phyloP scores from a whole-genome alignment of 495 filamentous ascomycete genomes.

The Tuber borchii region DNA sequence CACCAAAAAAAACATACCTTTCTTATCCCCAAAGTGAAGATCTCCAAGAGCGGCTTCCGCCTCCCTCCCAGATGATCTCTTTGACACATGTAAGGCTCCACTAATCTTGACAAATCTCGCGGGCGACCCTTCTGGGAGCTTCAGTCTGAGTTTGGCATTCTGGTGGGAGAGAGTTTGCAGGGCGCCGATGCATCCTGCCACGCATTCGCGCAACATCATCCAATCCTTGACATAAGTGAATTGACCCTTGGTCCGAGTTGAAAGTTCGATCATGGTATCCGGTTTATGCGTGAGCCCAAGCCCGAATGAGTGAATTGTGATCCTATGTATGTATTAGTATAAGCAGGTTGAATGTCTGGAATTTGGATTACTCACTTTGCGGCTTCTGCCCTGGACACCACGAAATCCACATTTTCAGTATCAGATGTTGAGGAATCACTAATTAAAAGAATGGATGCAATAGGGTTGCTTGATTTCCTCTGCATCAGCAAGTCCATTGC shows the following conservation, averaged over 20 bases:
- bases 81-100: conserved; percentile 91
- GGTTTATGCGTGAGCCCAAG: conserved; percentile 96
- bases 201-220: conserved; percentile 99
- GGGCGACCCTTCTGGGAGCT: conserved; percentile 89
- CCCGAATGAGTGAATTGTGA: conserved; percentile 93
- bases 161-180: conserved; percentile 96
- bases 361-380: conserved; percentile 65
- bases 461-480: conserved; percentile 88
- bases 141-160: conserved; percentile 94
- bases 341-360: conserved; percentile 6
- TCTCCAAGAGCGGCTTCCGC: conserved; percentile 91
- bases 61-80: conserved; percentile 92
- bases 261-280: conserved; percentile 96
- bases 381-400: conserved; percentile 93
- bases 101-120: conserved; percentile 99
- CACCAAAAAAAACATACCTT: conserved; percentile 47
- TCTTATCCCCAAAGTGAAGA: conserved; percentile 92
- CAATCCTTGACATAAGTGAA: conserved; percentile 99
- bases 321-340: conserved; percentile 51
- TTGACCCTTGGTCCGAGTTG: conserved; percentile 88
- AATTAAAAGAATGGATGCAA: conserved; percentile 93
- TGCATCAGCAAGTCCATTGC: conserved; percentile 99
- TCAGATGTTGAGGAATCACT: conserved; percentile 98
- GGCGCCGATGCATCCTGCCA: conserved; percentile 90
- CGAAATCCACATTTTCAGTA: conserved; percentile 93